Percentiles rank a stretch among this genome's conserved stretches.
phyloP scores from a whole-genome alignment of 371 early-diverging fungal species.

The Capillidium heterosporum region DNA sequence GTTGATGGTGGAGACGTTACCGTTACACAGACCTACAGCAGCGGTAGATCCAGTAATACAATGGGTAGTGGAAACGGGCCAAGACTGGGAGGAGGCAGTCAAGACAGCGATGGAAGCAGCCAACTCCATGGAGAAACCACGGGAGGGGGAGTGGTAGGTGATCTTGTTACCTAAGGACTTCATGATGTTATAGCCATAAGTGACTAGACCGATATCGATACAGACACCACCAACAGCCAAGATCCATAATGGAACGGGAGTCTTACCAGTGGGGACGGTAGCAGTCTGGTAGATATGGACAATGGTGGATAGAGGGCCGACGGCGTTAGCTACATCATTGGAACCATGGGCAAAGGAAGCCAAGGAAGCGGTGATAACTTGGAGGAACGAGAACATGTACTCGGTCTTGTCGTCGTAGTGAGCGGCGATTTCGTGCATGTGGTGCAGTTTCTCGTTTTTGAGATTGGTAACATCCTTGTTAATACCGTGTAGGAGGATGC shows the following conservation, averaged over 20 bases:
- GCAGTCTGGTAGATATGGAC: conserved; percentile 49
- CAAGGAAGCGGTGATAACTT: conserved; percentile 62
- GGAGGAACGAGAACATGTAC: conserved; percentile 64
- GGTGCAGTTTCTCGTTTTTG: conserved; percentile 19
- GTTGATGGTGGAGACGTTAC: conserved; percentile 48
- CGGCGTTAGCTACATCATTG: conserved; percentile 77
- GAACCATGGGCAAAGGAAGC: conserved; percentile 81
- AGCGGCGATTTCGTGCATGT: conserved; percentile 36
- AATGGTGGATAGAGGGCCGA: conserved; percentile 57
- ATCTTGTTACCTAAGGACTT: conserved; percentile 66
- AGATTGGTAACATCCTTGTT: conserved; percentile 34
- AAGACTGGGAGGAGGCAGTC: conserved; percentile 56
- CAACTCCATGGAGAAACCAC: conserved; percentile 73
- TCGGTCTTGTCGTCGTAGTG: conserved; percentile 63
- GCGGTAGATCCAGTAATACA: conserved; percentile 73
- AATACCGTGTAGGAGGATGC: conserved; percentile 19
- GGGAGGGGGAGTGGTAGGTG: conserved; percentile 66
- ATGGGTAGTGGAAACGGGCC: conserved; percentile 79
- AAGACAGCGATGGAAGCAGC: conserved; percentile 66
- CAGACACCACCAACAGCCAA: conserved; percentile 51
- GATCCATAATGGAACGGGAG: conserved; percentile 49
- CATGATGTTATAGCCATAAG: conserved; percentile 55
- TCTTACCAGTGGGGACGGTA: conserved; percentile 24
- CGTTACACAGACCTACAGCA: conserved; percentile 72
- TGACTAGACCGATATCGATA: conserved; percentile 59